phyloP scores from a whole-genome alignment of 2,329 filamentous ascomycete genomes.

The Epichloe hybrida region DNA sequence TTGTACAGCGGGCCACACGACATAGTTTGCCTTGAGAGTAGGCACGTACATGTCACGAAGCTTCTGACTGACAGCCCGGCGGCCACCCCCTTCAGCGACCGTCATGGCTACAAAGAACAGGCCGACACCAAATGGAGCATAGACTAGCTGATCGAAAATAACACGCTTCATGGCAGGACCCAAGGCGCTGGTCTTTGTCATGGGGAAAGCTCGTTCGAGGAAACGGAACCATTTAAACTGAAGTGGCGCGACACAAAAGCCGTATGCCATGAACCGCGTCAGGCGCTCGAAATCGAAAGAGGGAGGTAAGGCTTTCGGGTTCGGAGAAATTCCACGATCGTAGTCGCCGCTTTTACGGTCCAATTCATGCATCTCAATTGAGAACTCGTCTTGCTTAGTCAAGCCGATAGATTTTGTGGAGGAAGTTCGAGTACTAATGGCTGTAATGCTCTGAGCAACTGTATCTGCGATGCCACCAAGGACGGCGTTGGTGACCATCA shows the following conservation, averaged over 20 bases:
- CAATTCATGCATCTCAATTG: conserved; percentile 80
- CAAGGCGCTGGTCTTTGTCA: conserved; percentile 63
- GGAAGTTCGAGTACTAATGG: conserved; percentile 52
- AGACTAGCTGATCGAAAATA: conserved; percentile 82
- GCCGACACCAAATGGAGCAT: conserved; percentile 77
- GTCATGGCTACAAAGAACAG: conserved; percentile 97
- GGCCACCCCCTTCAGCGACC: conserved; percentile 85
- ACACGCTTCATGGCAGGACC: conserved; percentile 78
- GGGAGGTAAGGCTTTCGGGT: conserved; percentile 50
- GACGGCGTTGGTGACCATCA: conserved; percentile 97
- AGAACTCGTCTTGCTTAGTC: conserved; percentile 55
- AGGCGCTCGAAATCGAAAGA: conserved; percentile 93
- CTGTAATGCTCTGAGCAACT: conserved; percentile 83
- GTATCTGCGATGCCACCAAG: conserved; percentile 94
- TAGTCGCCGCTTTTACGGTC: conserved; percentile 63
- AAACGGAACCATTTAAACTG: conserved; percentile 96
- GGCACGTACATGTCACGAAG: conserved; percentile 88
- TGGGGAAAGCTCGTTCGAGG: conserved; percentile 67
- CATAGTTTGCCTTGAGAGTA: conserved; percentile 87
- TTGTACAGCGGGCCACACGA: conserved; percentile 92
- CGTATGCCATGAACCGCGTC: conserved; percentile 92
- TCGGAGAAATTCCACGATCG: conserved; percentile 52
- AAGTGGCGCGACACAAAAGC: conserved; percentile 87
- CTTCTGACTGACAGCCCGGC: conserved; percentile 66
- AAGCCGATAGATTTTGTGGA: conserved; percentile 46